A percentile compares a stretch with the other conserved stretches of the same genome.
These are phyloP conservation scores for Aureobasidium sp. DNA, from an alignment of 2,329 filamentous ascomycete species.

Conservation along the genomic window DNA sequence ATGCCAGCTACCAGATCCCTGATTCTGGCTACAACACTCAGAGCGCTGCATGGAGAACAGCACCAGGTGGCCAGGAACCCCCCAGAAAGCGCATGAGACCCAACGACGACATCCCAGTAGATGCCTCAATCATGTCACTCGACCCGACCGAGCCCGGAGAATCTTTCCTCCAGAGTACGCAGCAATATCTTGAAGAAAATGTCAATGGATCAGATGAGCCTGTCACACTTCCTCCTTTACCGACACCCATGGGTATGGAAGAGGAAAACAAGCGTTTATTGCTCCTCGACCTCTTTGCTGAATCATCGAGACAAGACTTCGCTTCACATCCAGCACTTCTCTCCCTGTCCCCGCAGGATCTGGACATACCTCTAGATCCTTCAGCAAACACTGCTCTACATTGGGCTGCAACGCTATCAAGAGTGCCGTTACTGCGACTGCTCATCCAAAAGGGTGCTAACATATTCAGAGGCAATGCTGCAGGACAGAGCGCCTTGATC, in stretches of 20 bases:
- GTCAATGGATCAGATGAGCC: slow-evolving; percentile 46
- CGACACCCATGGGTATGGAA: slow-evolving; percentile 51
- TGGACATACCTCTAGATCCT: slow-evolving; percentile 87
- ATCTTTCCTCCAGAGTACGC: slow-evolving; percentile 61
- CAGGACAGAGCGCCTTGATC: slow-evolving; percentile 88
- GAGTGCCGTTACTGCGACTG: slow-evolving; percentile 71
- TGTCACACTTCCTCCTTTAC: slow-evolving; percentile 58
- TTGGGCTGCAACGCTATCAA: slow-evolving; percentile 90
- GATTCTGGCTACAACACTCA: slow-evolving; percentile 66
- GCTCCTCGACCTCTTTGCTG: slow-evolving; percentile 65
- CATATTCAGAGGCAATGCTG: slow-evolving; percentile 78
- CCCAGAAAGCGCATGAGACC: slow-evolving; percentile 68
- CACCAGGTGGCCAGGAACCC: slow-evolving; percentile 51
- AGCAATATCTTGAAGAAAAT: slow-evolving; percentile 31
- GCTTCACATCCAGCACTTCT: slow-evolving; percentile 70
- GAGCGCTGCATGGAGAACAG: slow-evolving; percentile 21
- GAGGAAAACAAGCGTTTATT: slow-evolving; percentile 74
- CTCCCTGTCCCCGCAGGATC: slow-evolving; percentile 67
- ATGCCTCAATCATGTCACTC: slow-evolving; percentile 51
- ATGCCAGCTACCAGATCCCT: slow-evolving; percentile 37
- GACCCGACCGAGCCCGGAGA: slow-evolving; percentile 76
- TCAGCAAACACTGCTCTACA: slow-evolving; percentile 87
- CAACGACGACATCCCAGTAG: slow-evolving; percentile 35
- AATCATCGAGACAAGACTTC: slow-evolving; percentile 58
- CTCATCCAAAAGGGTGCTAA: slow-evolving; percentile 80